Evolutionary conservation across 306 rosid genomes (phyloP), one percentile per base, ranked within the genome.

Genomic region (Vigna angularis): DNA sequence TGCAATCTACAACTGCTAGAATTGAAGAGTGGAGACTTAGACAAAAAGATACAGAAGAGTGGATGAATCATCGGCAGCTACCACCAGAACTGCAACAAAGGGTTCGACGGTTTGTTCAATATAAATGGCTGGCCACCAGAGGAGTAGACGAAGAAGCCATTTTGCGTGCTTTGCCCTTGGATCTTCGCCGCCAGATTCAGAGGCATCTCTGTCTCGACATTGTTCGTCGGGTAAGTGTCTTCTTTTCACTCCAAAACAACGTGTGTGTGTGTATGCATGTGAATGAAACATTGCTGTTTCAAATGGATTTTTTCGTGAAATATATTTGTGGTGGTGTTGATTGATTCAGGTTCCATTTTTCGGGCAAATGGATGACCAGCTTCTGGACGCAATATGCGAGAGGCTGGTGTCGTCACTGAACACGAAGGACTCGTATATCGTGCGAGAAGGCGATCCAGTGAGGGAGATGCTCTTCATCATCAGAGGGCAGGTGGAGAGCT

Each of bases 21-120:
- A 88, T 95, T 73, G 98, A 95, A 79, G 90, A 95, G 51, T 95
- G 98, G 98, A 87, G 98, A 75, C 88, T 92, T 7, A 92, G 36
- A 76, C 89, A 89, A 63, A 89, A 90, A 74, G 98, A 95, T 50
- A 95, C 97, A 36, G 97, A 95, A 86, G 97, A 92, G 85, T 95
- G 98, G 98, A 95, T 91, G 98, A 89, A 89, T 83, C 96, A 95
- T 40, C 93, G 98, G 13, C 98, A 92, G 66, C 91, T 95, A 15
- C 98, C 98, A 3, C 84, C 76, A 2, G 90, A 90, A 38, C 66
- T 92, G 51, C 97, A 95, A 74, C 86, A 92, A 36, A 90, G 93
- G 4, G 90, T 95, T 47, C 98, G 98, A 18, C 83, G 91, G 6
- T 91, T 95, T 72, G 92, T 88, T 42, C 98, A 89, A 67, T 95